phyloP scores from a whole-genome alignment of 192 early-diverging fungal species.

The Coemansia sp. region DNA sequence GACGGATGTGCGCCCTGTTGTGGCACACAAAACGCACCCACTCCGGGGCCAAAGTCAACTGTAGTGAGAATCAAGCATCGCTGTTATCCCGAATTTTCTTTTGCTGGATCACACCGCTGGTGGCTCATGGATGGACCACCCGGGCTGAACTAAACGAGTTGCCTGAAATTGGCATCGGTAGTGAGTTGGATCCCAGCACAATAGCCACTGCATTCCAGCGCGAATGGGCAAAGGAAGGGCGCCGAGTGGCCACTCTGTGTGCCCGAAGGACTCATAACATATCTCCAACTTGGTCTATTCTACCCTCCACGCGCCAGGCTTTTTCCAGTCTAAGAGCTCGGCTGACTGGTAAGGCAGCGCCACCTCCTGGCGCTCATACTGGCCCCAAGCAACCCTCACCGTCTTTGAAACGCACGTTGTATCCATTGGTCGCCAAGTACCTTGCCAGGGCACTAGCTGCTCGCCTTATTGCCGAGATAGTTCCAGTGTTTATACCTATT shows the following conservation, averaged over 20 bases:
- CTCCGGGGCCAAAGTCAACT: constrained; percentile 10
- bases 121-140: constrained; percentile 37
- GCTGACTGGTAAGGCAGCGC: not conserved
- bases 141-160: constrained; percentile 32
- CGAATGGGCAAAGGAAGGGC: constrained; percentile 33
- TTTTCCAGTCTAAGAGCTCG: not conserved
- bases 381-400: constrained; percentile 10
- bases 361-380: not conserved
- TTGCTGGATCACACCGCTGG: constrained; percentile 47
- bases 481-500: constrained; percentile 47
- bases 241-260: constrained; percentile 1
- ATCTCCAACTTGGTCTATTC: not conserved
- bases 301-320: not conserved
- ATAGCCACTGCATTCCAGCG: constrained; percentile 32
- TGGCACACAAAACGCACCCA: constrained; percentile 2
- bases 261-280: not conserved
- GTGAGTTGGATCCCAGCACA: constrained; percentile 28
- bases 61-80: constrained; percentile 37
- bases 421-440: constrained; percentile 29
- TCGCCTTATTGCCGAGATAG: constrained; percentile 41
- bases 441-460: constrained; percentile 32
- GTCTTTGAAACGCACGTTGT: constrained; percentile 19
- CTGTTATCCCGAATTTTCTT: constrained; percentile 45
- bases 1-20: not conserved
- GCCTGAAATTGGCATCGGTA: constrained; percentile 43